Evolutionary conservation across 1,284 basidiomycete species (phyloP).

Genomic region (Coriolopsis trogii): DNA sequence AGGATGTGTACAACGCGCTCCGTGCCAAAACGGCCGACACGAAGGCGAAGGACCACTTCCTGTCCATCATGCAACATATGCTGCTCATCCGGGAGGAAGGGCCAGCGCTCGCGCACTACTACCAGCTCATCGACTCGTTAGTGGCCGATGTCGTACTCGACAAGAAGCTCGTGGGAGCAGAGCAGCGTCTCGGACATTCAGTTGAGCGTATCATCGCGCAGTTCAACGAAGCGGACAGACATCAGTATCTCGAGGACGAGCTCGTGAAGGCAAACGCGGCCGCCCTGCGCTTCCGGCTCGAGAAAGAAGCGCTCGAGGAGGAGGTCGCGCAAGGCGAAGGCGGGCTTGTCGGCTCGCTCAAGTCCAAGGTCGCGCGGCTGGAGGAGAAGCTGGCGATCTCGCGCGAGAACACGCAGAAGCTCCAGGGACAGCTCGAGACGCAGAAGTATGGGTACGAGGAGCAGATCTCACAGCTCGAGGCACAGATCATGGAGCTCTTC

Average conservation of each 20-base stretch:
- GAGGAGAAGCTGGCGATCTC: constrained; percentile 84
- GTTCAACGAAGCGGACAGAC: constrained; percentile 90
- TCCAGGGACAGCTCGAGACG: constrained; percentile 79
- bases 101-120: constrained; percentile 83
- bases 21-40: constrained; percentile 75
- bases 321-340: constrained; percentile 83
- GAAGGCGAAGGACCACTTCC: constrained; percentile 84
- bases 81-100: constrained; percentile 90
- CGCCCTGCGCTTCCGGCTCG: constrained; percentile 65
- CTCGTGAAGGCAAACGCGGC: constrained; percentile 69
- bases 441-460: constrained; percentile 88
- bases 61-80: constrained; percentile 92
- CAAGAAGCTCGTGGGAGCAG: constrained; percentile 85
- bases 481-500: constrained; percentile 93
- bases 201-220: constrained; percentile 89
- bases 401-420: constrained; percentile 74
- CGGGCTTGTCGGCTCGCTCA: constrained; percentile 84
- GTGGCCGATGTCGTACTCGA: constrained; percentile 94
- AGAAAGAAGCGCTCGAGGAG: constrained; percentile 78
- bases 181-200: constrained; percentile 86
- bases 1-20: constrained; percentile 88
- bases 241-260: constrained; percentile 82
- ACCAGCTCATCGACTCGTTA: constrained; percentile 92
- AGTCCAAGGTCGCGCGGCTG: constrained; percentile 70
- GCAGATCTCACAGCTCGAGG: constrained; percentile 85